Evolutionary conservation across 2,329 filamentous ascomycete species (phyloP).

Genomic region (Calonectria pauciramosa): DNA sequence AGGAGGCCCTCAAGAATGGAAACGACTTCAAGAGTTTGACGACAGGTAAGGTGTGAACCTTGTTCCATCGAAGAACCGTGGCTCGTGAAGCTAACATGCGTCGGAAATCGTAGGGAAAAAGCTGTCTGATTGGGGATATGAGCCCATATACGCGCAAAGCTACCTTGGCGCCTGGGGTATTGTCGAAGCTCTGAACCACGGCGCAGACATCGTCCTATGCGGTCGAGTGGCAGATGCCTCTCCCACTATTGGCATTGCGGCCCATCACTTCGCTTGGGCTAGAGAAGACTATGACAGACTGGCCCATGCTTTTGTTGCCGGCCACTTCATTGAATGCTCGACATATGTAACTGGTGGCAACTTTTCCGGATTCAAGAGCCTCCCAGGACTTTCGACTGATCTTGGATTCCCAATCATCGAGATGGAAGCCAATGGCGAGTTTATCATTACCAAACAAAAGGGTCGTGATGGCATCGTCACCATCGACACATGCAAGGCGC

Average conservation of each 20-base stretch:
- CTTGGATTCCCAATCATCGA: conserved; percentile 50
- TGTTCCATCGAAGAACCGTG: too few species aligned
- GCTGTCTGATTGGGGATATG: conserved; percentile 33
- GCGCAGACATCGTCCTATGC: conserved; percentile 60
- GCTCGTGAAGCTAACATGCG: too few species aligned
- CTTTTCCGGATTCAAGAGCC: conserved; percentile 59
- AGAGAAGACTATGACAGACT: conserved; percentile 60
- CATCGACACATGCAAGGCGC: conserved; percentile 42
- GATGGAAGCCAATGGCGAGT: conserved; percentile 44
- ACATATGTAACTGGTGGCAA: conserved; percentile 66
- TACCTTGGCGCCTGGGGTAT: conserved; percentile 57
- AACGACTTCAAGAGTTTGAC: conserved; percentile 38
- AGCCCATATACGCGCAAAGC: conserved; percentile 41
- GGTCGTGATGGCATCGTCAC: conserved; percentile 50
- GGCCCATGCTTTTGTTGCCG: conserved; percentile 61
- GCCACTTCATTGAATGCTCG: conserved; percentile 65
- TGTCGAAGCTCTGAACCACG: conserved; percentile 51
- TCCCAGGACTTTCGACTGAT: conserved; percentile 13
- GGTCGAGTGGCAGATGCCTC: conserved; percentile 60
- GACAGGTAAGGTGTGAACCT: too few species aligned
- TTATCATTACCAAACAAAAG: conserved; percentile 50
- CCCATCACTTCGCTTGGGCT: conserved; percentile 65
- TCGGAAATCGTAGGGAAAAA: neutral
- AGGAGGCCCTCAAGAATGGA: conserved; percentile 26
- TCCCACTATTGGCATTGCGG: conserved; percentile 65